Conservation (phyloP, 768 basidiomycete genomes). For the Podaxis sp. region DNA sequence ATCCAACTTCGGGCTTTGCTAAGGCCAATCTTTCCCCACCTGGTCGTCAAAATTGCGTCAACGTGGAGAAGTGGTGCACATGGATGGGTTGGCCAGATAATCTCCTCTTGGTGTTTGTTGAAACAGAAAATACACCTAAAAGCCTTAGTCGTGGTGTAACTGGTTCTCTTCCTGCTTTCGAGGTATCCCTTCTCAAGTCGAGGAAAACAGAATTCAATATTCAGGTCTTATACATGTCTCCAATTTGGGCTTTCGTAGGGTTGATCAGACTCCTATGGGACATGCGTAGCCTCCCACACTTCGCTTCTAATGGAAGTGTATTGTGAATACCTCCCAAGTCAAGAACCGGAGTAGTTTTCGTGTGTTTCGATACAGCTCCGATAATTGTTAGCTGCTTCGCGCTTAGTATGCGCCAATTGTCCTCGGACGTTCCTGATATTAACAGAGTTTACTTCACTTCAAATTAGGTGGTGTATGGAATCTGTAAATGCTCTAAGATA, state of each 20-base stretch:
- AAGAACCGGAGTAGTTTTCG: no score
- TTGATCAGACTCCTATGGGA: not conserved
- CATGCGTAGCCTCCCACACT: no score
- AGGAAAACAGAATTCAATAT: not conserved
- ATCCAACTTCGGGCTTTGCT: not conserved
- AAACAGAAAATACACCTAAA: not conserved
- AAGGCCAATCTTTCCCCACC: not conserved
- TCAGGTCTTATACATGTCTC: not conserved
- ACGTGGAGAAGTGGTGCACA: not conserved
- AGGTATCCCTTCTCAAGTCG: not conserved
- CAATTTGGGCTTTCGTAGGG: not conserved
- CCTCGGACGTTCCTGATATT: no score
- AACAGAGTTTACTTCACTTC: no score
- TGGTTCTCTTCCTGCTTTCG: not conserved
- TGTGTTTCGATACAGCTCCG: no score
- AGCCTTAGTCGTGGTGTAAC: not conserved
- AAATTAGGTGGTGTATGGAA: no score
- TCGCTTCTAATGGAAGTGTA: no score
- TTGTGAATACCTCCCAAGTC: no score
- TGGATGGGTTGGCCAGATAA: conserved; percentile 4
- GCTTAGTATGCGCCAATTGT: no score
- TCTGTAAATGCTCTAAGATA: not conserved
- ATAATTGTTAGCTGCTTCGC: no score
- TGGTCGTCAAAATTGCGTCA: not conserved
- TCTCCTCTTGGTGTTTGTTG: conserved; percentile 1